phyloP scores from a whole-genome alignment of 2,329 filamentous ascomycete genomes.

The Aspergillus luchuensis region DNA sequence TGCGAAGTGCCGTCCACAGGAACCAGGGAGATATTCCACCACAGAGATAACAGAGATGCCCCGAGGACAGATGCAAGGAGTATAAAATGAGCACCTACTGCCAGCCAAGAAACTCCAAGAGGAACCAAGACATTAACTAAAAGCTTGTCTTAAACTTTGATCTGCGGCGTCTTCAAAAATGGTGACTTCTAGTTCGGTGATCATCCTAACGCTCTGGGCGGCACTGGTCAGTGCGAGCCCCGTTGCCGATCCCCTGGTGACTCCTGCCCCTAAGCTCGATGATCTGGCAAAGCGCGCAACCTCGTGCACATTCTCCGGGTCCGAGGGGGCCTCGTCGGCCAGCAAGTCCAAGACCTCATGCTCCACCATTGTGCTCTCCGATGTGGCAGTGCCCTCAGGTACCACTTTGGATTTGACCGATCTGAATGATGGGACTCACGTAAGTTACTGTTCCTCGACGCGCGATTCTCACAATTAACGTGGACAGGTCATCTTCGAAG shows the following conservation, averaged over 20 bases:
- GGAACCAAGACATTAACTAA: not conserved
- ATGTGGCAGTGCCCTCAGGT: slow-evolving; percentile 1
- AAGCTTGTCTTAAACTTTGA: not conserved
- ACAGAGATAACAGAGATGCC: not conserved
- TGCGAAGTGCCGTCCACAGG: not conserved
- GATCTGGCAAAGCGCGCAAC: slow-evolving; percentile 3
- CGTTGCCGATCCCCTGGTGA: not conserved
- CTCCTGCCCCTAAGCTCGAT: not conserved
- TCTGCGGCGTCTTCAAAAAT: not conserved
- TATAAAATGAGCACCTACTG: not conserved
- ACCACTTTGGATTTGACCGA: slow-evolving; percentile 2
- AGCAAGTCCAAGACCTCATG: slow-evolving; percentile 9
- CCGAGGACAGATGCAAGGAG: too few species aligned
- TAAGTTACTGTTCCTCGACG: not conserved
- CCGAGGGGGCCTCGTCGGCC: not conserved
- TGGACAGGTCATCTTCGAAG: slow-evolving; percentile 60
- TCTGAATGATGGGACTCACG: slow-evolving; percentile 2
- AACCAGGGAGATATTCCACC: not conserved
- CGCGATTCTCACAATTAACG: not conserved
- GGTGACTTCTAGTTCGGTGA: not conserved
- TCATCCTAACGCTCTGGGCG: not conserved
- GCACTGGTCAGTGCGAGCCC: not conserved
- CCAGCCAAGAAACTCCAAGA: not conserved
- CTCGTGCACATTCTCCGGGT: not conserved
- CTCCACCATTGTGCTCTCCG: slow-evolving; percentile 2